Base-by-base conservation (phyloP, 768 basidiomycete genomes). In the Tulasnella sp. region DNA sequence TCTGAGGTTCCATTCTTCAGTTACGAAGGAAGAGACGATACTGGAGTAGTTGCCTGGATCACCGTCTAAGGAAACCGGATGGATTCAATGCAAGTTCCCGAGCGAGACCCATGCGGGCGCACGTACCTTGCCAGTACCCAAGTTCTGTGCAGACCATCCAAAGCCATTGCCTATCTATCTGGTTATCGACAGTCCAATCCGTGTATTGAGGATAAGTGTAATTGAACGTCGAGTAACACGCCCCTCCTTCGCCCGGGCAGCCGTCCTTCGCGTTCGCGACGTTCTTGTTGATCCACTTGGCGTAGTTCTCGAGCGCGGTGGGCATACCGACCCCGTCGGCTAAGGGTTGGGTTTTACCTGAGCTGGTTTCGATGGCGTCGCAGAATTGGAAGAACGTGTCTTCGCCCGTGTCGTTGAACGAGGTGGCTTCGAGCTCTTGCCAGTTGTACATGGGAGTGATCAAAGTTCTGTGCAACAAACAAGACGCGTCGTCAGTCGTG, bases 11-110 rank as follows among this genome's bases (percentile, higher is more conserved):
- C 47, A 74, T 22, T 39, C 44, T 16, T 35, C 29, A 11, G 69
- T 72, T 12, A 74, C 35, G 14, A 63, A 4, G 5, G 39, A 42
- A 11, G 73, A 74, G 47, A 72, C 63, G 71, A 72, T 72, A 34
- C 62, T 64, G 9, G 71, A 37, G 17, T 34, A 36, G 40, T 72
- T 72, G 17, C 71, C 71, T 42, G 71, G 59, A 26, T 72, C 71
- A 11, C 71, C 71, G 59, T 62, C 71, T 72, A n/a, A 65, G 16
- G 9, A 17, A 17, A 17, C 7, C 12, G 62, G 62, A 37, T 64
- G 12, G 36, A 37, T 16, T 62, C 59, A 62, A 62, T 40, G 40
- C 40, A 7, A 40, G 7, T 40, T 16, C 8, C n/a, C 22, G 7
- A 7, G 59, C 7, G 37, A 16, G 34, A 36, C 17, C 32, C 12